Conservation (phyloP, 306 rosid genomes). For the Begonia fuchsioides region DNA sequence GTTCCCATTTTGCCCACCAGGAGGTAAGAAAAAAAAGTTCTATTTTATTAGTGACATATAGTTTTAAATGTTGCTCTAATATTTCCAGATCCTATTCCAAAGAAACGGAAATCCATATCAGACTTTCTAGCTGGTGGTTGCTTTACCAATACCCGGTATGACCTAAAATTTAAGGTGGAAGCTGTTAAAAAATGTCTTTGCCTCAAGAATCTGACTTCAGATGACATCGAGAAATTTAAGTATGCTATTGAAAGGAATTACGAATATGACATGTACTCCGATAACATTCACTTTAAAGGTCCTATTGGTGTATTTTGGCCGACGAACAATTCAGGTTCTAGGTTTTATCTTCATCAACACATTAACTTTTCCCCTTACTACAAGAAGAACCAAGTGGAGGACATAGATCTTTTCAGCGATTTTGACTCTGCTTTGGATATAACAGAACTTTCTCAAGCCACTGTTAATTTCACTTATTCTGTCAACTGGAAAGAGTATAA, state of each 20-base stretch:
- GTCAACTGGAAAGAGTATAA: too few relatives aligned
- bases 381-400: constrained; percentile 6
- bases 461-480: constrained; percentile 6
- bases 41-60: neutral
- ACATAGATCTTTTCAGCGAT: neutral
- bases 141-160: constrained; percentile 10
- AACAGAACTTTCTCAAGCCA: neutral
- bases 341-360: too few relatives aligned
- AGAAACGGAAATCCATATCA: constrained; percentile 3
- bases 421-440: constrained; percentile 4
- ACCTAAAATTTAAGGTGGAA: constrained; percentile 7
- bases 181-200: neutral
- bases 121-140: constrained; percentile 13
- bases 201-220: constrained; percentile 4
- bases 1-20: constrained; percentile 16
- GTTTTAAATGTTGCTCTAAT: neutral
- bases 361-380: neutral
- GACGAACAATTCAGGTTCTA: too few relatives aligned
- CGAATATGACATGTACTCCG: constrained; percentile 8
- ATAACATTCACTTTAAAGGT: constrained; percentile 1
- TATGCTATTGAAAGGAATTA: neutral
- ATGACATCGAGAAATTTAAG: constrained; percentile 7
- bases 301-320: constrained; percentile 3
- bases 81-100: constrained; percentile 1
- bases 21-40: constrained; percentile 9